These are phyloP conservation scores for Purpureocillium takamizusanense DNA, from an alignment of 2,329 filamentous ascomycete species.

Conservation along the genomic window DNA sequence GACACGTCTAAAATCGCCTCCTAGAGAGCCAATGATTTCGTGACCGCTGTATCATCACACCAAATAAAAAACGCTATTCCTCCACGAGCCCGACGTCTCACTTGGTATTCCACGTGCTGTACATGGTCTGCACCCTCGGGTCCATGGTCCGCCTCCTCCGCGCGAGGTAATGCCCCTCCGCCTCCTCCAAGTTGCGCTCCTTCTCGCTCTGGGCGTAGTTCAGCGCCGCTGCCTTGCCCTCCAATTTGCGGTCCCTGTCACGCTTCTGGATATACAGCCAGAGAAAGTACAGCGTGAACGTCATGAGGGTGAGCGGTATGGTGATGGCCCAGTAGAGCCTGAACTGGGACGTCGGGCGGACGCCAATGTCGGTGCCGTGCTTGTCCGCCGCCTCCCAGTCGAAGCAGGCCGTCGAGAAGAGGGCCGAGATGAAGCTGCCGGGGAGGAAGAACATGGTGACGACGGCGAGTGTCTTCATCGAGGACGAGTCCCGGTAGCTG, in stretches of 20 bases:
- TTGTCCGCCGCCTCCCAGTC: slow-evolving; percentile 19
- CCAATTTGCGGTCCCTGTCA: slow-evolving; percentile 8
- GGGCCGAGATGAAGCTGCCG: slow-evolving; percentile 30
- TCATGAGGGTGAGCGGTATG: slow-evolving; percentile 25
- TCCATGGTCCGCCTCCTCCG: slow-evolving; percentile 3
- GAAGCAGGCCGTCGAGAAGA: slow-evolving; percentile 28
- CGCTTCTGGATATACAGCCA: slow-evolving; percentile 22
- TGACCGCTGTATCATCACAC: too few relatives aligned
- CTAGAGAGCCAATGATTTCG: too few relatives aligned
- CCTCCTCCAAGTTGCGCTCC: not conserved
- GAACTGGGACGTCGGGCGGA: slow-evolving; percentile 25
- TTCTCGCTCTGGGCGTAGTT: not conserved
- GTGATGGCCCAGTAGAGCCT: slow-evolving; percentile 30
- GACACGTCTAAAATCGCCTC: too few relatives aligned
- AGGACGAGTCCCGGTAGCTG: slow-evolving; percentile 29
- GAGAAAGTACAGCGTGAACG: slow-evolving; percentile 24
- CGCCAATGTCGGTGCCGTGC: slow-evolving; percentile 13
- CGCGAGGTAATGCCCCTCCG: slow-evolving; percentile 1
- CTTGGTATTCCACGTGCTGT: not conserved
- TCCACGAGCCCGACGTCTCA: too few relatives aligned
- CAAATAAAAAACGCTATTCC: too few relatives aligned
- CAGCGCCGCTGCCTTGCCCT: not conserved
- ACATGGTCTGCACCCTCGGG: not conserved
- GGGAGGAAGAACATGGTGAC: slow-evolving; percentile 35
- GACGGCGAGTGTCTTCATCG: slow-evolving; percentile 33